A percentile compares a stretch with the other conserved stretches of the same genome.
Conservation (phyloP, 2,329 filamentous ascomycete genomes). For the Trichoderma aggressivum region DNA sequence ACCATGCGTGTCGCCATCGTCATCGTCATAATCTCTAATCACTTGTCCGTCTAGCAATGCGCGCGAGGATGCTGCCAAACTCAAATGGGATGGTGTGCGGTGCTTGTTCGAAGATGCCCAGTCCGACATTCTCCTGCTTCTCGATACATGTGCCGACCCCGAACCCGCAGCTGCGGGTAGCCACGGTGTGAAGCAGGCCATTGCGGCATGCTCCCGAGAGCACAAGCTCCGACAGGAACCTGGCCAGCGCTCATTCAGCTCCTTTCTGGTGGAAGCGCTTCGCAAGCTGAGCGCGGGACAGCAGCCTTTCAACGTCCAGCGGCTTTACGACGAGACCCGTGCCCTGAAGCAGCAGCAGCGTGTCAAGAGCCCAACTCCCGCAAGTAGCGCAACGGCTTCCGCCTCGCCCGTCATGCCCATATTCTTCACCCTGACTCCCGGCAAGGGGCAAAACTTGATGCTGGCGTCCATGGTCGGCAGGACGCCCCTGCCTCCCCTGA, state of each 20-base stretch:
- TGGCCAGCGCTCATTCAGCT: constrained; percentile 54
- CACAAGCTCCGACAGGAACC: constrained; percentile 42
- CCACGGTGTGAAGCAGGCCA: constrained; percentile 59
- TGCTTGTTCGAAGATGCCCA: constrained; percentile 60
- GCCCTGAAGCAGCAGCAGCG: constrained; percentile 38
- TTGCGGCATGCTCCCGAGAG: constrained; percentile 57
- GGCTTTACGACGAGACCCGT: constrained; percentile 55
- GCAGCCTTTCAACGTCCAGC: constrained; percentile 54
- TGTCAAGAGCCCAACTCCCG: constrained; percentile 39
- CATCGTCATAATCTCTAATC: neutral
- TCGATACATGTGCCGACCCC: constrained; percentile 59
- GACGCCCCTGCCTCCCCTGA: constrained; percentile 28
- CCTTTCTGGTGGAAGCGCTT: constrained; percentile 54
- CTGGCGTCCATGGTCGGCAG: constrained; percentile 46
- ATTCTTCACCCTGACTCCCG: constrained; percentile 54
- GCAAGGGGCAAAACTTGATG: constrained; percentile 51
- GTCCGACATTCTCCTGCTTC: constrained; percentile 59
- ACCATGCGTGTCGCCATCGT: constrained; percentile 28
- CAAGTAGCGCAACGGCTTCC: constrained; percentile 40
- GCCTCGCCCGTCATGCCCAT: constrained; percentile 41
- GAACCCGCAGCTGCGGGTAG: constrained; percentile 50
- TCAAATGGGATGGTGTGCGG: constrained; percentile 62
- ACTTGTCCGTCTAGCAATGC: constrained; percentile 44
- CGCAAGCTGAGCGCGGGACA: constrained; percentile 47
- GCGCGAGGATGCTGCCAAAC: constrained; percentile 55